phyloP scores from a whole-genome alignment of 768 basidiomycete species.

The Cystofilobasidium ferigula region DNA sequence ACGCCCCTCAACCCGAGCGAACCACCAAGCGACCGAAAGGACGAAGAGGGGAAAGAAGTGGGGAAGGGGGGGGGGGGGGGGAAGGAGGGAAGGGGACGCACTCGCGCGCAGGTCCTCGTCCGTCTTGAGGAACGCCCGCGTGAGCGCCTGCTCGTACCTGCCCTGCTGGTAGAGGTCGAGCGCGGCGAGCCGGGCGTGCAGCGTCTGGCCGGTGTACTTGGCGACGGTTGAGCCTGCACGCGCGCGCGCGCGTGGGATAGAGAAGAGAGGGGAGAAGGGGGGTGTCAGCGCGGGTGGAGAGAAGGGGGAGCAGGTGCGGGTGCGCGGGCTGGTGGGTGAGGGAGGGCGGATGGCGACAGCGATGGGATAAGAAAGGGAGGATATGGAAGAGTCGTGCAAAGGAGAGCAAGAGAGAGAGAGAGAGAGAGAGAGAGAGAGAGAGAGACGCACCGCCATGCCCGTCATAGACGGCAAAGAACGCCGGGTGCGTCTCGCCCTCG shows the following conservation, averaged over 20 bases:
- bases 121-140: slow-evolving; percentile 78
- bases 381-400: background rate
- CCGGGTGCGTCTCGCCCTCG: slow-evolving; percentile 35
- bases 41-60: background rate
- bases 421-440: background rate
- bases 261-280: slow-evolving; percentile 21
- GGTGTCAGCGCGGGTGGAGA: no score
- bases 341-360: no score
- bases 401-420: background rate
- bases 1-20: no score
- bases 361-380: background rate
- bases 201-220: slow-evolving; percentile 69
- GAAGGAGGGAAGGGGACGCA: slow-evolving; percentile 36
- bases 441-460: slow-evolving; percentile 70
- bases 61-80: no score
- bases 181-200: slow-evolving; percentile 62
- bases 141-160: slow-evolving; percentile 66
- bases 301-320: no score
- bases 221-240: slow-evolving; percentile 69
- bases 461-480: slow-evolving; percentile 95
- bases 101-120: slow-evolving; percentile 86
- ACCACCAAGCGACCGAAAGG: background rate
- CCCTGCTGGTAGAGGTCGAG: slow-evolving; percentile 61
- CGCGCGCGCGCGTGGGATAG: background rate
- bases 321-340: no score